Conservation (phyloP, 768 basidiomycete species). For the Auriscalpium microsporum region DNA sequence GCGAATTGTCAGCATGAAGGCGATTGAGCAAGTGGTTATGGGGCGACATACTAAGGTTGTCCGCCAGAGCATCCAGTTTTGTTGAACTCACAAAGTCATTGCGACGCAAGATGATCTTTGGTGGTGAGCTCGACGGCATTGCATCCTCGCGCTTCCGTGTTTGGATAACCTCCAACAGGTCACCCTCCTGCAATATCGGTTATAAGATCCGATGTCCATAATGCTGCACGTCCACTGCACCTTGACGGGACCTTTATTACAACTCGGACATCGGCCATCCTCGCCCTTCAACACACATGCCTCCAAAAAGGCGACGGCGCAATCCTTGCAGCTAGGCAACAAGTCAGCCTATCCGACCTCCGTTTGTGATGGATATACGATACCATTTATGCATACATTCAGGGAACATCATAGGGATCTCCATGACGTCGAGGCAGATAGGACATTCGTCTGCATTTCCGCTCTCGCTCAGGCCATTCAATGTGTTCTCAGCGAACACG, state of each 20-base stretch:
- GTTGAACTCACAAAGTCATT: slow-evolving; percentile 88
- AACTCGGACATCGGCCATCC: slow-evolving; percentile 72
- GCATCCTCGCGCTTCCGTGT: slow-evolving; percentile 17
- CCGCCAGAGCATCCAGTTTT: slow-evolving; percentile 77
- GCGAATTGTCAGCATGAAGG: background rate
- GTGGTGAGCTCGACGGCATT: slow-evolving; percentile 24
- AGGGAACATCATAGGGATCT: slow-evolving; percentile 60
- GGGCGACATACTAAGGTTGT: slow-evolving; percentile 50
- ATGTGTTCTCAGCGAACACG: slow-evolving; percentile 53
- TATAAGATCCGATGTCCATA: background rate
- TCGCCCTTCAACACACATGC: slow-evolving; percentile 63
- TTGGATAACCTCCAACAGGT: slow-evolving; percentile 54
- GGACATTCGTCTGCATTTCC: slow-evolving; percentile 56
- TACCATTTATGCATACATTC: slow-evolving; percentile 73
- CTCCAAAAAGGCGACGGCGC: slow-evolving; percentile 67
- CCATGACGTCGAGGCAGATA: slow-evolving; percentile 74
- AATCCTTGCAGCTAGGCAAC: slow-evolving; percentile 73
- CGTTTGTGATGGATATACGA: slow-evolving; percentile 12
- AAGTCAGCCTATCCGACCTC: background rate
- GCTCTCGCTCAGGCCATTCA: slow-evolving; percentile 44
- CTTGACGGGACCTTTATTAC: slow-evolving; percentile 60
- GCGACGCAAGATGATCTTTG: slow-evolving; percentile 52
- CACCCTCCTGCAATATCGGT: slow-evolving; percentile 35
- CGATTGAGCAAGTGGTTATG: too few species aligned
- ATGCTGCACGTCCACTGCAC: slow-evolving; percentile 21